Evolutionary conservation across 495 filamentous ascomycete species (phyloP).

Genomic region (Lineolata rhizophorae): DNA sequence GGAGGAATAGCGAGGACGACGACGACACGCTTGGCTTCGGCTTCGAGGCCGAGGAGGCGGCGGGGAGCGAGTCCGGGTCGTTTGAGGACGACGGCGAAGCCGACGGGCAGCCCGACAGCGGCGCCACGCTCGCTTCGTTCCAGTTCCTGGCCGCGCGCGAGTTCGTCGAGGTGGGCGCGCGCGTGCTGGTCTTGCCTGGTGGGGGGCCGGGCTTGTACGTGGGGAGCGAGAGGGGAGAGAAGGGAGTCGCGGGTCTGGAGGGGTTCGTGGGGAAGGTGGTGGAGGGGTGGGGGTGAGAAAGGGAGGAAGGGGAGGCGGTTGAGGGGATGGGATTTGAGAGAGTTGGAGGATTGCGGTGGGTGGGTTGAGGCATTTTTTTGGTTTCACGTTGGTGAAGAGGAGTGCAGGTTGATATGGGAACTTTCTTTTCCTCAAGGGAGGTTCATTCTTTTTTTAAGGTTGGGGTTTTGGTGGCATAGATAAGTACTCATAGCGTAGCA

Average conservation of each 20-base stretch:
- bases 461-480: no score
- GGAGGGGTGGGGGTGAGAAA: no score
- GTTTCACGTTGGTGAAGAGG: no score
- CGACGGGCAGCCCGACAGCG: neutral
- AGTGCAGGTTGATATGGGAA: no score
- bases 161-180: constrained; percentile 65
- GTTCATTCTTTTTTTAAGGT: no score
- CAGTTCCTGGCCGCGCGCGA: constrained; percentile 55
- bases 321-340: no score
- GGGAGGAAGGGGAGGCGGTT: no score
- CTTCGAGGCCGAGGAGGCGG: constrained; percentile 14
- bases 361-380: no score
- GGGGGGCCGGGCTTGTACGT: constrained; percentile 26
- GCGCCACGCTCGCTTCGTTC: constrained; percentile 29
- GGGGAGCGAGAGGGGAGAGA: constrained; percentile 27
- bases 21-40: constrained; percentile 22
- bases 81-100: constrained; percentile 6
- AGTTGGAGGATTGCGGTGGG: no score
- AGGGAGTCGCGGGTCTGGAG: constrained; percentile 39
- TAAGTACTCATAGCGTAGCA: no score
- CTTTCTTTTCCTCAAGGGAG: no score
- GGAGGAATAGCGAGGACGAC: constrained; percentile 32
- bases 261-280: constrained; percentile 41
- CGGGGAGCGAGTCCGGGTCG: no score
- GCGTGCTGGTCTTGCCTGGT: constrained; percentile 57